Evolutionary conservation across 352 stramenopile species (phyloP), one percentile per base, ranked within the genome.

Genomic region (Phytophthora agathidicida): DNA sequence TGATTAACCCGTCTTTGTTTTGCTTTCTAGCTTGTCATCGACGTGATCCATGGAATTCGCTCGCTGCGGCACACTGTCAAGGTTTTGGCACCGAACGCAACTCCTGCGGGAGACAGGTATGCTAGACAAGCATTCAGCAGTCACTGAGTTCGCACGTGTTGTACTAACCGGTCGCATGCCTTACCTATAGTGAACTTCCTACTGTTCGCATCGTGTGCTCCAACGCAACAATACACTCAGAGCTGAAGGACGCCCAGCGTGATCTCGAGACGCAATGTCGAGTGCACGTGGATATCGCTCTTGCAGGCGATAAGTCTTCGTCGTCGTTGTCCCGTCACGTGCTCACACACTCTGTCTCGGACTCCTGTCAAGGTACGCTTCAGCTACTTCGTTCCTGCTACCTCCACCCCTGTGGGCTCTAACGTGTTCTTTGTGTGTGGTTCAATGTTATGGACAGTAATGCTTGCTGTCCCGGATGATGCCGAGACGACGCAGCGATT

Each of bases 41-140:
- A 94, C 19, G 83, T 98, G 30, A 91, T 99, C 48, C 88, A 98
- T 63, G 92, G 89, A 16, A 98, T 96, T 39, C 85, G 97, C 13
- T 99, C 97, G 5, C 77, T 99, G 11, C 76, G 80, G 9, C 86
- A 91, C 60, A 91, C 80, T 0, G 67, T 91, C 42, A 93, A 90
- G 51, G 79, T 77, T 1, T 65, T 93, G 19, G 77, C 84, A 11
- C 81, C 83, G 2, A 85, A 68, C 22, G 71, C 75, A 9, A 38
- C 50, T 16, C 17, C 61, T n/a, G 30, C 47, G n/a, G 55, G 45
- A 39, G 65, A 60, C 35, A 68, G 51, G 66, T 79, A 65, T 16
- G 46, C 4, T 49, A 10, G 7, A 19, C 22, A n/a, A 57, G 23
- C 14, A 19, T 37, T 27, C 17, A 37, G 5, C 43, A 41, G 2